Evolutionary conservation across 192 early-diverging fungal species (phyloP).

Genomic region (Backusella westeae): DNA sequence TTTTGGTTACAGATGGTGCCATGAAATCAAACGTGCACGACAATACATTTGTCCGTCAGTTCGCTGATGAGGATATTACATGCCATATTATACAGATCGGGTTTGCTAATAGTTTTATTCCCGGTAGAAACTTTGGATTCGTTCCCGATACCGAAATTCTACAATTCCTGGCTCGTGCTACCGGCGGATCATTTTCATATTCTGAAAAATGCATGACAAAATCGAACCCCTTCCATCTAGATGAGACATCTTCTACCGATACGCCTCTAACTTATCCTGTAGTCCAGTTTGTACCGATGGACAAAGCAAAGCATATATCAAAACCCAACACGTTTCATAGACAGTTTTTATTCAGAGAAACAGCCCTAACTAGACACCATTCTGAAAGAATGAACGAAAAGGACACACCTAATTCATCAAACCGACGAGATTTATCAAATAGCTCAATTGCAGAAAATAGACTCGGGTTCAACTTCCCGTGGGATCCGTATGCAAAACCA

Average conservation of each 20-base stretch:
- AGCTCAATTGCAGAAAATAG: background rate
- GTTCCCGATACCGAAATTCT: constrained; percentile 73
- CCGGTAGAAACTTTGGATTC: constrained; percentile 69
- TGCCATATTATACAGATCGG: constrained; percentile 77
- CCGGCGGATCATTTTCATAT: constrained; percentile 69
- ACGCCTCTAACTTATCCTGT: background rate
- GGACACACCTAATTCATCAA: background rate
- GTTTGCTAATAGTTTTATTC: constrained; percentile 55
- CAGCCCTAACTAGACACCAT: background rate
- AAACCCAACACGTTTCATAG: constrained; percentile 13
- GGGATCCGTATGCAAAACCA: constrained; percentile 62
- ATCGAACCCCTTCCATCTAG: background rate
- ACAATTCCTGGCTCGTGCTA: constrained; percentile 61
- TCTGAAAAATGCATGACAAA: constrained; percentile 62
- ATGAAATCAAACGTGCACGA: constrained; percentile 66
- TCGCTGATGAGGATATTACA: constrained; percentile 62
- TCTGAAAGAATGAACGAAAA: background rate
- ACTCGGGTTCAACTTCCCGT: constrained; percentile 55
- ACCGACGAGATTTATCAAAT: background rate
- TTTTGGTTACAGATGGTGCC: constrained; percentile 71
- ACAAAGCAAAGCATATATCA: constrained; percentile 10
- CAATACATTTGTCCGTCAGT: constrained; percentile 54
- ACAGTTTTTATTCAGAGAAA: constrained; percentile 19
- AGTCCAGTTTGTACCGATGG: background rate
- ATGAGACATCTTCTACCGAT: background rate